These are phyloP conservation scores for Plasmodium coatneyi DNA, from an alignment of 169 alveolate species.

Conservation along the genomic window DNA sequence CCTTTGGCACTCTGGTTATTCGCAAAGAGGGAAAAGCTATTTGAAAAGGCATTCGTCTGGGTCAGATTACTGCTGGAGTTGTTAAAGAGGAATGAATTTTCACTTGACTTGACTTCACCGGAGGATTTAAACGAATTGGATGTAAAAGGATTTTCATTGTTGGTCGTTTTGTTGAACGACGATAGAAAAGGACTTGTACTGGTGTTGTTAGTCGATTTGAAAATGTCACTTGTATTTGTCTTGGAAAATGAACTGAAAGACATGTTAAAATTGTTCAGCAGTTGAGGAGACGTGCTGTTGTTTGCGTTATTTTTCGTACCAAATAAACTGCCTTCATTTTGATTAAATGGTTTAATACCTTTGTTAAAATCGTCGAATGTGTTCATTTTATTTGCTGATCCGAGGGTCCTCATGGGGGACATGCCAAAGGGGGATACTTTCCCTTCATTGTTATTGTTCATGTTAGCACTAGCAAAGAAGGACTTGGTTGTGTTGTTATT, in stretches of 20 bases:
- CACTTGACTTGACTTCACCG: constrained; percentile 13
- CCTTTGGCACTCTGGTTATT: constrained; percentile 1
- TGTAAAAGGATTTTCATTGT: constrained; percentile 2
- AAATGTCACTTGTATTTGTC: constrained; percentile 60
- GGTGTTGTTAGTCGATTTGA: constrained; percentile 18
- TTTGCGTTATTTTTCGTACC: constrained; percentile 26
- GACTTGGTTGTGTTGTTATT: constrained; percentile 18
- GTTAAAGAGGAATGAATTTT: constrained; percentile 16
- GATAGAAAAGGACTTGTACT: constrained; percentile 1
- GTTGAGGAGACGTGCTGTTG: neutral
- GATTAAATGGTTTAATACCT: constrained; percentile 48
- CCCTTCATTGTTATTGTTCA: neutral
- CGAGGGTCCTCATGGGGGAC: neutral
- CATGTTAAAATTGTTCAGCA: constrained; percentile 10
- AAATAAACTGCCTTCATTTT: constrained; percentile 48
- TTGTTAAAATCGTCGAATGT: constrained; percentile 24
- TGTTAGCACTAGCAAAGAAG: constrained; percentile 19
- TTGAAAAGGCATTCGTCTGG: neutral
- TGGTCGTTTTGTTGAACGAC: neutral
- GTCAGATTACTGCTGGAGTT: constrained; percentile 11
- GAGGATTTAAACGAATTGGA: constrained; percentile 6
- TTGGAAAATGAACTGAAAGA: constrained; percentile 58
- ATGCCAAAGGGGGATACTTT: constrained; percentile 51
- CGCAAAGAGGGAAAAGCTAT: constrained; percentile 10
- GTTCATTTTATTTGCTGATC: constrained; percentile 53